Percentiles rank a stretch among this genome's conserved stretches.
Conservation (phyloP, 106 monocot species). For the Allium sativum region DNA sequence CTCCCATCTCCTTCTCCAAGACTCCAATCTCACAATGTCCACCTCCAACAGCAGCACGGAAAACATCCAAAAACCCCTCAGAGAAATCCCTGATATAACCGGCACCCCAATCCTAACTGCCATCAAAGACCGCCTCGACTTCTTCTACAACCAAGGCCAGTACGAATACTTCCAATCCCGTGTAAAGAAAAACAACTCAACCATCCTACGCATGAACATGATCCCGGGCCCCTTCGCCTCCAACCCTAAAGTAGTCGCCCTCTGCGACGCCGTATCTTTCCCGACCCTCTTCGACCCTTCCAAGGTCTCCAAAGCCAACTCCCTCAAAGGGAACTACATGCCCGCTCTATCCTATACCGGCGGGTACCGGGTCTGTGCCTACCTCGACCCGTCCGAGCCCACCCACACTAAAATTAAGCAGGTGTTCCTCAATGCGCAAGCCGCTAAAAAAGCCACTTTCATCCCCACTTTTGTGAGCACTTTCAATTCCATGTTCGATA, state of each 20-base stretch:
- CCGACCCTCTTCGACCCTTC: constrained; percentile 39
- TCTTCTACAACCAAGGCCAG: constrained; percentile 29
- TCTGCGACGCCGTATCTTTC: constrained; percentile 50
- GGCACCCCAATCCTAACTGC: constrained; percentile 31
- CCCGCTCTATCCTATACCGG: constrained; percentile 45
- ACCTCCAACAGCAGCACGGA: too few relatives aligned
- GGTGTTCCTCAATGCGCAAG: constrained; percentile 18
- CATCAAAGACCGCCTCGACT: constrained; percentile 37
- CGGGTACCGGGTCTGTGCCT: constrained; percentile 41
- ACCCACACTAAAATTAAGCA: constrained; percentile 33
- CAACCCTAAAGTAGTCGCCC: constrained; percentile 22
- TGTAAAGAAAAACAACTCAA: constrained; percentile 22
- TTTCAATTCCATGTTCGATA: constrained; percentile 1
- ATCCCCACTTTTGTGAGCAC: not conserved
- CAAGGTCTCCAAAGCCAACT: constrained; percentile 36
- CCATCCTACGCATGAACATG: constrained; percentile 40
- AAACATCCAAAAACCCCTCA: constrained; percentile 1
- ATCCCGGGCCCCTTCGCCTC: constrained; percentile 41
- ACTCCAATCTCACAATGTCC: not conserved
- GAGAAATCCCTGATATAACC: constrained; percentile 1
- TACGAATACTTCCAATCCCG: constrained; percentile 31
- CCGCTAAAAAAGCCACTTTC: not conserved
- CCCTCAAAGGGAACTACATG: constrained; percentile 36
- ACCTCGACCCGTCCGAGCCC: constrained; percentile 55
- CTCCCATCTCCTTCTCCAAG: not conserved